Evolutionary conservation across 148 eudicot species (phyloP), one percentile per base, ranked within the genome.

Genomic region (Arbutus unedo): DNA sequence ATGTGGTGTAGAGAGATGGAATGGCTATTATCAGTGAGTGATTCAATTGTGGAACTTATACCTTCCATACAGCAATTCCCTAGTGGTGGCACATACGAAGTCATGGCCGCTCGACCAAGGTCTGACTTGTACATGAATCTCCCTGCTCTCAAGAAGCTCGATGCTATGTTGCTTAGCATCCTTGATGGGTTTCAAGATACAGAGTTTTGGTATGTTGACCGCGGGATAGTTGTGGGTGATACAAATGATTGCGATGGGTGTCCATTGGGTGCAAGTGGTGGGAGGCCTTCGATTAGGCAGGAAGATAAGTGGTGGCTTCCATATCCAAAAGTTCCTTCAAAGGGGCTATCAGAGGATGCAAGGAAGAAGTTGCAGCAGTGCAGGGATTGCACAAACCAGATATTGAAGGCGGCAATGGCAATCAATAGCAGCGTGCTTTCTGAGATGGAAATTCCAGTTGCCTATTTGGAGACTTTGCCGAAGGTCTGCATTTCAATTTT

Each of bases 281-380:
- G 92, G 49, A 86, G 97, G 77, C 98, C 93, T 18, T 92, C 97
- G 16, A 90, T 96, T 76, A 86, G 97, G 77, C 97, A 94, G 86
- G 98, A 93, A 84, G 99, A 96, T 82, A 96, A 96, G 83, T 96
- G 99, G 99, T 96, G 99, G 99, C 88, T 96, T 77, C 99, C 99
- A 0, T 93, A 84, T 79, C 99, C 98, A 0, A 93, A 93, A 82
- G 93, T 93, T 86, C 97, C 98, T 68, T 79, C 87, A 2, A 87
- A 85, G 81, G 99, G 99, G 41, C 79, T 94, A 79, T 92, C 99
- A 0, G 97, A 90, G 68, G 94, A 93, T 0, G 87, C 86, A 0
- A 92, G 99, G 91, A 96, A 93, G 90, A 92, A 85, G 87, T 84
- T 96, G 86, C 99, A 93, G 82, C 99, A 96, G 81, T 92, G 93